Evolutionary conservation across 73 alveolate species (phyloP), one percentile per base, ranked within the genome.

Genomic region (Tetrahymena malaccensis): DNA sequence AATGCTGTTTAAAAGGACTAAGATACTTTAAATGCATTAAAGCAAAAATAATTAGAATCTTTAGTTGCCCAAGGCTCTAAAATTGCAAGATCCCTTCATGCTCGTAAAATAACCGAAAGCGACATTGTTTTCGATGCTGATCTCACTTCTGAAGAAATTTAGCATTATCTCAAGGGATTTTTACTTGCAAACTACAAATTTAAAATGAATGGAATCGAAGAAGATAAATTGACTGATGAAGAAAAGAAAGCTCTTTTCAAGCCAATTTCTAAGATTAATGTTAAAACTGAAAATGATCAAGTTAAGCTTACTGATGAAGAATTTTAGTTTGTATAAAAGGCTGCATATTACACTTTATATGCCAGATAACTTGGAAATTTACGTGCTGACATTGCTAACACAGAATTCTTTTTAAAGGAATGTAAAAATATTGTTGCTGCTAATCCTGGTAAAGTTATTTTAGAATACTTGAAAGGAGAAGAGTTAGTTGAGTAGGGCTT

Each of bases 321-420:
- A 15, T 70, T 70, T 25, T 31, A 70, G 37, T 70, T 70, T 70
- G 89, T 31, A 25, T 31, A 70, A 43, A 93, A 55, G 25, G 43
- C 97, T 10, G 98, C 98, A 11, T 43, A 94, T 16, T 94, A 95
- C 0, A 96, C 98, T 55, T 93, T 96, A 13, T 94, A 94, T 55
- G 99, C 99, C 25, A 97, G 99, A 96, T 97, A 97, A 44, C 94
- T 97, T 9, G 97, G 97, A 22, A 97, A 97, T 94, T 94, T 97
- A 3, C 56, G 99, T 58, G 98, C 98, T n/a, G 94, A 96, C 33
- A 96, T 93, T 31, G 99, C 98, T 19, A 96, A 96, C 34, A 98
- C 99, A 35, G 98, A 97, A 34, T 97, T 19, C 93, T 94, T 98
- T 96, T 98, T 96, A 85, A 96, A 96, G 55, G 93, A 95, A 93